These are phyloP conservation scores for Ogataea henricii DNA, from an alignment of 805 yeast genomes.

Conservation along the genomic window DNA sequence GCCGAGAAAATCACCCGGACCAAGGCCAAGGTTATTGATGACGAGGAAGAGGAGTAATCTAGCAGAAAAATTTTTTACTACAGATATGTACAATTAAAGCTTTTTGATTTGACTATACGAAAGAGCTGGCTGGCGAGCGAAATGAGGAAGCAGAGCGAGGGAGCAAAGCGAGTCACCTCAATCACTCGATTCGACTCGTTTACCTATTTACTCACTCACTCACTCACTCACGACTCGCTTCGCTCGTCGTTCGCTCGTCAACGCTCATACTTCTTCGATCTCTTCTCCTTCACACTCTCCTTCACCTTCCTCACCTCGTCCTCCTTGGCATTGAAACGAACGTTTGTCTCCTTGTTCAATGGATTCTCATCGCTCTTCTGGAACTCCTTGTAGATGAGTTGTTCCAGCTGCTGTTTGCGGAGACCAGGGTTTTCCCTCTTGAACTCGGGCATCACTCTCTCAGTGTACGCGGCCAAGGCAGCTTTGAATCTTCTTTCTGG, in stretches of 20 bases:
- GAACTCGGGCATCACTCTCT: constrained; percentile 66
- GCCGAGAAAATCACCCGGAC: constrained; percentile 17
- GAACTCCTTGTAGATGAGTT: constrained; percentile 75
- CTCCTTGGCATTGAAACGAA: constrained; percentile 63
- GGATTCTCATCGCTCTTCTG: constrained; percentile 81
- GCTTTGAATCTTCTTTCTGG: constrained; percentile 90
- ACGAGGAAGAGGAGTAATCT: constrained; percentile 25
- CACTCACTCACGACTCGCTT: no score
- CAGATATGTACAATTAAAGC: constrained; percentile 7
- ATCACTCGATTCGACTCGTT: no score
- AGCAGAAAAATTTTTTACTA: neutral
- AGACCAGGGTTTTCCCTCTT: constrained; percentile 79
- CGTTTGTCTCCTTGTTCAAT: constrained; percentile 72
- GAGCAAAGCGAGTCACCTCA: no score
- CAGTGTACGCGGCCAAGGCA: constrained; percentile 72
- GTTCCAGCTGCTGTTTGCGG: constrained; percentile 75
- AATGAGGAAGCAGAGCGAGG: no score
- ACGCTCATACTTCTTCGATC: constrained; percentile 35
- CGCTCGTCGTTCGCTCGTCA: constrained; percentile 6
- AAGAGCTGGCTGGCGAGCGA: neutral
- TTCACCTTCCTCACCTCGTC: constrained; percentile 45
- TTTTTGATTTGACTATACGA: neutral
- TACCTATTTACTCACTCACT: no score
- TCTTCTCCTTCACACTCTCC: constrained; percentile 31
- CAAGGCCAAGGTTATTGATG: constrained; percentile 22